Evolutionary conservation across 2,329 filamentous ascomycete species (phyloP).

Genomic region (Dothideomycetes sp.): DNA sequence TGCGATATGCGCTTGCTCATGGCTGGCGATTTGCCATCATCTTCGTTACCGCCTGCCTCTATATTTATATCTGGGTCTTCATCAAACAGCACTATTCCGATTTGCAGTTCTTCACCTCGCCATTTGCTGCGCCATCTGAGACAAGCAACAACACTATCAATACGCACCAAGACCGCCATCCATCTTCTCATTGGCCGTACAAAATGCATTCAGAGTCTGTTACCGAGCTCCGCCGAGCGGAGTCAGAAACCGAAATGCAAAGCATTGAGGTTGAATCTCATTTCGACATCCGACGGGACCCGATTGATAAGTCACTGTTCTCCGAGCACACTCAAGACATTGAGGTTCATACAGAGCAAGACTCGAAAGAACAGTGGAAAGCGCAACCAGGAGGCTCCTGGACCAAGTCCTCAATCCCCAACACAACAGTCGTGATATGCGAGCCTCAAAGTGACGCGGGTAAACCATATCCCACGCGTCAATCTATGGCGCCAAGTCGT

Average conservation of each 20-base stretch:
- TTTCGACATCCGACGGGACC: too few species aligned
- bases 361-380: not conserved
- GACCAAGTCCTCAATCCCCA: not conserved
- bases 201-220: not conserved
- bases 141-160: too few species aligned
- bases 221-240: too few species aligned
- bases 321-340: too few species aligned
- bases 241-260: too few species aligned
- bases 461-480: conserved; percentile 7
- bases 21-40: conserved; percentile 36
- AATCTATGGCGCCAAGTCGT: not conserved
- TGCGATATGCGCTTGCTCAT: conserved; percentile 36
- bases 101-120: not conserved
- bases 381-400: not conserved
- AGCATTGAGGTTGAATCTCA: too few species aligned
- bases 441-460: not conserved
- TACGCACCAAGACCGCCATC: too few species aligned
- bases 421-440: not conserved
- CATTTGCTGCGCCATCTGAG: too few species aligned
- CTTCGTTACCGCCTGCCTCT: conserved; percentile 28
- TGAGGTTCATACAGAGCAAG: not conserved
- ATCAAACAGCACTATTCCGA: conserved; percentile 14
- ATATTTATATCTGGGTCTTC: conserved; percentile 31
- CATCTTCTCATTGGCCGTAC: not conserved
- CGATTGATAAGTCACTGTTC: too few species aligned